A percentile compares a stretch with the other conserved stretches of the same genome.
These are phyloP conservation scores for Pichia eremophila DNA, from an alignment of 805 yeast species.

Conservation along the genomic window DNA sequence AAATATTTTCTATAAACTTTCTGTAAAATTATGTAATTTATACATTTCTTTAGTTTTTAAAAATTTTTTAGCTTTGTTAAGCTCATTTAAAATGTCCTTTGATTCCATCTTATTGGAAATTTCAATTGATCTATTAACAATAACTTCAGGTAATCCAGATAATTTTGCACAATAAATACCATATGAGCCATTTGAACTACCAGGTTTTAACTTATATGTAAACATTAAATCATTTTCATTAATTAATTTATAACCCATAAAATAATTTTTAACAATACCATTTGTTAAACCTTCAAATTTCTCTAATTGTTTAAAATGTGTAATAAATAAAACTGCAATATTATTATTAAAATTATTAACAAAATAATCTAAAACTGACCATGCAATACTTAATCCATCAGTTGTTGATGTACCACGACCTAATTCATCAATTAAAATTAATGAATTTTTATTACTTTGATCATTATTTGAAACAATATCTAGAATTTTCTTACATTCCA, in stretches of 20 bases:
- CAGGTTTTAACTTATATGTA: constrained; percentile 40
- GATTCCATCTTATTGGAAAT: constrained; percentile 24
- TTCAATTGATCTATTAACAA: constrained; percentile 36
- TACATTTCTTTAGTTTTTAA: constrained; percentile 1
- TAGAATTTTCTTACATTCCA: constrained; percentile 54
- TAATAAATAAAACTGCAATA: constrained; percentile 66
- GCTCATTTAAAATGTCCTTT: not conserved
- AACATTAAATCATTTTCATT: constrained; percentile 34
- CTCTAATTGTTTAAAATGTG: constrained; percentile 70
- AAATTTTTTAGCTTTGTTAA: not conserved
- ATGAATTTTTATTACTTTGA: constrained; percentile 30
- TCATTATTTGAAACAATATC: constrained; percentile 31
- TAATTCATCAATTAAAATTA: constrained; percentile 64
- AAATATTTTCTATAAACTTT: constrained; percentile 11
- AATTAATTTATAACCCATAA: constrained; percentile 47
- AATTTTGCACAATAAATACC: constrained; percentile 80
- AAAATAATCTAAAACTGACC: constrained; percentile 56
- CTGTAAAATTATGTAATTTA: constrained; percentile 15
- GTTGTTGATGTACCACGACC: constrained; percentile 63
- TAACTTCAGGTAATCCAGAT: constrained; percentile 47
- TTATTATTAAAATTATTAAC: constrained; percentile 26
- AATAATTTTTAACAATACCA: constrained; percentile 44
- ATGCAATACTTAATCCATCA: constrained; percentile 81
- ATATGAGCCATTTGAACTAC: constrained; percentile 54
- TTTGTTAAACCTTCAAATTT: constrained; percentile 34